Base-by-base conservation (phyloP, 495 filamentous ascomycete genomes). In the Aspergillus olivimuriae region DNA sequence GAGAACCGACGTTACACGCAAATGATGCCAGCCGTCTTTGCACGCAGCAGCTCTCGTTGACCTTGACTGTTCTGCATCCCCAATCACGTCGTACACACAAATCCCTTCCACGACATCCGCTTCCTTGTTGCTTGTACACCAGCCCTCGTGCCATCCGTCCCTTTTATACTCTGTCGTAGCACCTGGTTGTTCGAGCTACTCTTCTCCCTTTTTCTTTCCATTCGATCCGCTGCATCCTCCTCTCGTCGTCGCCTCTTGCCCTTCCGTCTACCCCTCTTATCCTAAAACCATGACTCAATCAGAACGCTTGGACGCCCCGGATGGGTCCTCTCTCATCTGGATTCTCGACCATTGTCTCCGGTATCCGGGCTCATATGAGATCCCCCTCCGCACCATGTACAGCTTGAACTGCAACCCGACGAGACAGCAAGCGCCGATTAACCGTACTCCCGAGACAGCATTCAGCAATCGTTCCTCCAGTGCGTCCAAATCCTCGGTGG, bases 341-440 rank as follows among this genome's bases (percentile, higher is more conserved):
- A 81, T 87, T 46, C 72, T 87, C 35, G 83, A 87, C 41, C 83
- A 87, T 55, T 69, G 81, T 43, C 61, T 83, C 33, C 73, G 81
- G 24, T 81, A 86, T 56, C 79, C 82, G 7, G 72, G 69, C 44
- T 72, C 70, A 23, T 86, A 86, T 54, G 83, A 87, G 52, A 80
- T 88, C 31, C 84, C 84, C 12, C 69, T 88, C 16, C 77, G 83
- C 39, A 84, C 78, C 44, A 86, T 86, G 73, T 88, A 87, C 58
- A 74, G 73, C 11, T 69, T 88, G 59, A 88, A 88, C 53, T 82
- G 74, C 46, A 69, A 76, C 31, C 70, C 77, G 4, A 67, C 43
- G 55, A 73, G 61, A 62, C 67, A 37, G 44, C 55, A 66, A 46
- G 37, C 62, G 40, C 35, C 69, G 48, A 34, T 44, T 55, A 47